These are phyloP conservation scores for Globisporangium canariense DNA, from an alignment of 352 stramenopile species.

Conservation along the genomic window DNA sequence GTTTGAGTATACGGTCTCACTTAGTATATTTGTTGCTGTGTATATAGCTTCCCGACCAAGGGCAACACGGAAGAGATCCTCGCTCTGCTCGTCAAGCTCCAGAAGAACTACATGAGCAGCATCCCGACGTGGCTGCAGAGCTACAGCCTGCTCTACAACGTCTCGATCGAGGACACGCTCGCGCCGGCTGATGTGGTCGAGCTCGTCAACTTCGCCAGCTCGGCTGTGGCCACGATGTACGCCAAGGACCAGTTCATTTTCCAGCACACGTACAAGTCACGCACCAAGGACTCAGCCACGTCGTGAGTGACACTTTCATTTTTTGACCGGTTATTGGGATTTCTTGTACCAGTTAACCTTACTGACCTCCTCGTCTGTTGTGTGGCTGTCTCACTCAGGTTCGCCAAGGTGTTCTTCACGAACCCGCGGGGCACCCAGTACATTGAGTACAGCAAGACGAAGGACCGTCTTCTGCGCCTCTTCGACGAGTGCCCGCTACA, in stretches of 20 bases:
- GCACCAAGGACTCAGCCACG: conserved; percentile 52
- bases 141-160: conserved; percentile 63
- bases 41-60: conserved; percentile 45
- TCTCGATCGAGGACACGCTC: conserved; percentile 36
- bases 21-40: too few species aligned
- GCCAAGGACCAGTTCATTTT: conserved; percentile 35
- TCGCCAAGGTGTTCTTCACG: conserved; percentile 47
- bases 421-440: conserved; percentile 44
- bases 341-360: too few species aligned
- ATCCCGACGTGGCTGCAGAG: conserved; percentile 50
- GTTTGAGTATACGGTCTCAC: too few species aligned
- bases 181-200: conserved; percentile 31
- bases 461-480: conserved; percentile 54
- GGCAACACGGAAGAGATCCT: conserved; percentile 46
- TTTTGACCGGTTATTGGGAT: too few species aligned
- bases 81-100: conserved; percentile 35
- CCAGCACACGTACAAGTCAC: conserved; percentile 55
- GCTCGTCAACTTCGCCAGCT: conserved; percentile 27
- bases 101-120: conserved; percentile 30
- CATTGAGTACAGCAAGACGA: conserved; percentile 31
- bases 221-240: conserved; percentile 21
- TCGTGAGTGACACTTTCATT: conserved; percentile 30
- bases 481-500: conserved; percentile 61
- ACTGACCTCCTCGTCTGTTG: background rate
- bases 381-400: conserved; percentile 23